Percentiles rank a stretch among this genome's conserved stretches.
These are phyloP conservation scores for Cladosporium sp. DNA, from an alignment of 2,329 filamentous ascomycete genomes.

Conservation along the genomic window DNA sequence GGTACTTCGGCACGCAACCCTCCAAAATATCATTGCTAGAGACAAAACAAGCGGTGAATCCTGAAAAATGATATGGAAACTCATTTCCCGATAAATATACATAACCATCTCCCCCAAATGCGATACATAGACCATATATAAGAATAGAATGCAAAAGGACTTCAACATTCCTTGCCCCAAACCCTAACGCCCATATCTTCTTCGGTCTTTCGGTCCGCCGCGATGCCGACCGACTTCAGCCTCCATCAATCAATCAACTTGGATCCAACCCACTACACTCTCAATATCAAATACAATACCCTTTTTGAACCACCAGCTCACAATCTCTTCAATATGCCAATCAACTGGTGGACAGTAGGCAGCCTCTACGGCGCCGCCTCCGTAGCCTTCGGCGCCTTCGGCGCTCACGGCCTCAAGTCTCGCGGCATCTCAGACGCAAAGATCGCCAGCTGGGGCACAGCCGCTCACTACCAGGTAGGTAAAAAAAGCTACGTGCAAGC, in stretches of 20 bases:
- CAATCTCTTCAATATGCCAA: neutral
- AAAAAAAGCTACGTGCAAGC: neutral
- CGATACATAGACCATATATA: neutral
- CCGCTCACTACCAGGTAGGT: conserved; percentile 67
- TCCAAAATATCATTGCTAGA: too few relatives aligned
- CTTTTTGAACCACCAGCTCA: neutral
- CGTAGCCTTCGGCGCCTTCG: conserved; percentile 66
- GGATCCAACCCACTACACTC: neutral
- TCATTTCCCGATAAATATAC: neutral
- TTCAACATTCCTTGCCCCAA: neutral
- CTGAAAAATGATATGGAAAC: too few relatives aligned
- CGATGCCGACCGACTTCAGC: neutral
- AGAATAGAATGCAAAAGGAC: neutral
- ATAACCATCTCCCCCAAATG: neutral
- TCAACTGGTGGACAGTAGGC: conserved; percentile 61
- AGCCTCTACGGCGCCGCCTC: conserved; percentile 64
- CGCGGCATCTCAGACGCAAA: conserved; percentile 60
- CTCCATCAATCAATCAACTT: neutral
- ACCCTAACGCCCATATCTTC: neutral
- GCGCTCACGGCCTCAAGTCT: conserved; percentile 67
- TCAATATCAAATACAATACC: neutral
- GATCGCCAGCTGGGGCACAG: conserved; percentile 64
- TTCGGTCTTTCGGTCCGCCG: neutral
- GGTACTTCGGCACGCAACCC: too few relatives aligned
- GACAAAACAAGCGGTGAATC: too few relatives aligned